A percentile compares a stretch with the other conserved stretches of the same genome.
Conservation (phyloP, 176 grass and related monocot species). For the Stipa capillata region DNA sequence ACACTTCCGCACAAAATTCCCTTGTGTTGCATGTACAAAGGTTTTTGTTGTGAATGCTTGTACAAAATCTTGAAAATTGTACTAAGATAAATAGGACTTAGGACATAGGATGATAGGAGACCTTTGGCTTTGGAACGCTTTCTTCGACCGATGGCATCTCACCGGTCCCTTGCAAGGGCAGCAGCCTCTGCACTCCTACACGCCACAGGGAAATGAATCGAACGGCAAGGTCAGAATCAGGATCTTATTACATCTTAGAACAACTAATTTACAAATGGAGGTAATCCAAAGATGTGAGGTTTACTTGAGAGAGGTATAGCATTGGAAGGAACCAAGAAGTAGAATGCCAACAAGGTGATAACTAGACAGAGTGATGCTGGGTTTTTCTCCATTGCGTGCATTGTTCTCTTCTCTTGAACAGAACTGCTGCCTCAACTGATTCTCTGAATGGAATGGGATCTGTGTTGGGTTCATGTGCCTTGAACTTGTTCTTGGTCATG, state of each 20-base stretch:
- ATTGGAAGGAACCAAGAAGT: slow-evolving; percentile 24
- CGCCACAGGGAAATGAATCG: slow-evolving; percentile 2
- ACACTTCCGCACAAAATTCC: not conserved
- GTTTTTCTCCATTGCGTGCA: slow-evolving; percentile 31
- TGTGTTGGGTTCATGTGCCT: slow-evolving; percentile 14
- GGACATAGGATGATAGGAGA: too few species aligned
- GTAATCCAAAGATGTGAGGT: not conserved
- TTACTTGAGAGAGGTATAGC: slow-evolving; percentile 61
- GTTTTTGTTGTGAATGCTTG: not conserved
- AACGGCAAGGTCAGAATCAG: not conserved
- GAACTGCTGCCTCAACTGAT: not conserved
- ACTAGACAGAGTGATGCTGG: slow-evolving; percentile 1
- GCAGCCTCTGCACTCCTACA: slow-evolving; percentile 35
- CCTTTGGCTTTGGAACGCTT: slow-evolving; percentile 24
- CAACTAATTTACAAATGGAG: not conserved
- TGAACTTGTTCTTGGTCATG: not conserved
- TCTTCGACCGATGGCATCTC: slow-evolving; percentile 12
- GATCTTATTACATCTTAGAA: not conserved
- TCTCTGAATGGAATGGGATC: not conserved
- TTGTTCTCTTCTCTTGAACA: not conserved
- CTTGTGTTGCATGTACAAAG: too few species aligned
- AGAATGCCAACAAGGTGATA: slow-evolving; percentile 31
- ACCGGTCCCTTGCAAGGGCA: slow-evolving; percentile 17
- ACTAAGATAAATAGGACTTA: too few species aligned
- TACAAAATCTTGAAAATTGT: not conserved